A percentile compares a stretch with the other conserved stretches of the same genome.
phyloP scores from a whole-genome alignment of 2,329 filamentous ascomycete genomes.

The Pseudofabraea citricarpa region DNA sequence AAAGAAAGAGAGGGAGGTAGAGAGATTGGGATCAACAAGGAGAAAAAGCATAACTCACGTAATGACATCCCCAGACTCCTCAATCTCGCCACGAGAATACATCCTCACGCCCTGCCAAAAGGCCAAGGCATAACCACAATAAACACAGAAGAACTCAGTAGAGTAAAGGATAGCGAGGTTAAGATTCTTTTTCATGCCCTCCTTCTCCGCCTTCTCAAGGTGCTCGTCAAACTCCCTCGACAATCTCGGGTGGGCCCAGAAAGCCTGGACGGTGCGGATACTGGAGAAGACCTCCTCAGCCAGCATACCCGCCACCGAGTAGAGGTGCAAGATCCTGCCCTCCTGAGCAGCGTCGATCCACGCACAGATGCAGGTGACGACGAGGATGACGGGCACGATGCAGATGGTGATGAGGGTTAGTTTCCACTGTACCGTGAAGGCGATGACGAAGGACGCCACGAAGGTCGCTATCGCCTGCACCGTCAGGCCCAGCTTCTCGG shows the following conservation, averaged over 20 bases:
- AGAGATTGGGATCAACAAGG: neutral
- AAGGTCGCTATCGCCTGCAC: conserved; percentile 36
- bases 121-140: conserved; percentile 41
- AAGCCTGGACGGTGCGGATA: conserved; percentile 45
- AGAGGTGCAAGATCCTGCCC: conserved; percentile 37
- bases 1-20: no score
- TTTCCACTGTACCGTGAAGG: conserved; percentile 34
- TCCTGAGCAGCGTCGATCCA: conserved; percentile 37
- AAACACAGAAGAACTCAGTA: conserved; percentile 42
- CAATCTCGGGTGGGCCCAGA: conserved; percentile 42
- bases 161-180: conserved; percentile 40
- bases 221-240: conserved; percentile 36
- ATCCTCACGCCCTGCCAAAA: conserved; percentile 49
- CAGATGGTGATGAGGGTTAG: conserved; percentile 37
- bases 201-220: conserved; percentile 33
- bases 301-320: conserved; percentile 37
- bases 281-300: conserved; percentile 46
- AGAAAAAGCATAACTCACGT: conserved; percentile 22
- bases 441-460: conserved; percentile 30
- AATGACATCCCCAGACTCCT: conserved; percentile 39
- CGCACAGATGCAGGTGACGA: conserved; percentile 34
- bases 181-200: conserved; percentile 39
- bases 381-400: conserved; percentile 39
- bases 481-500: conserved; percentile 39
- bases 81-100: conserved; percentile 39